Base-by-base conservation (phyloP, 2,329 filamentous ascomycete genomes). In the Alternaria sp. region DNA sequence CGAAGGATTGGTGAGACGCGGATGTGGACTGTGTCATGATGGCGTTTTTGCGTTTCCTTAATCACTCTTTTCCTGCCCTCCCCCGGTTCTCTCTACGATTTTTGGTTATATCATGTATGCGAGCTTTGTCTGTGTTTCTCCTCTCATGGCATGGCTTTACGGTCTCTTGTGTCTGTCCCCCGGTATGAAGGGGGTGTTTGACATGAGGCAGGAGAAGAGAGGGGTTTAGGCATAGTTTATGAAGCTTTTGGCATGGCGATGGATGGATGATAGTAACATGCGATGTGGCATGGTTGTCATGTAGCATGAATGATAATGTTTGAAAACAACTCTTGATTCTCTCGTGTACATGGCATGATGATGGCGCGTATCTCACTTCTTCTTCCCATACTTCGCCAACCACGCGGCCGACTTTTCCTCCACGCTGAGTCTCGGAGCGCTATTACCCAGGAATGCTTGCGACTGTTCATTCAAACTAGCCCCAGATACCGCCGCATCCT, bases 1-100 rank as follows among this genome's bases (percentile, higher is more conserved):
- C 67, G 6, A 73, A 70, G 44, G 75, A 78, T 66, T 78, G 76
- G 75, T 74, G 67, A 69, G 59, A 56, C 9, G 50, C 56, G 28
- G 57, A 52, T 30, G 65, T 55, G 23, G 11, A 1, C 0, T 17
- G n/a, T 53, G 63, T 69, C 56, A 72, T 61, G 67, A 71, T 40
- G 69, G 70, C 70, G 70, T 70, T 57, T 46, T 40, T 66, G 56
- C 19, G 54, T 68, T 54, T 47, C 52, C 44, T 70, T 66, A 30
- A 65, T 59, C 59, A 57, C 59, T 62, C 59, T 49, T 62, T 65
- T 57, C 32, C 44, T 46, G 49, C 43, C n/a, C 11, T 55, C 45
- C 25, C 21, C 46, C 45, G 19, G 19, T 45, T 25, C 28, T 53
- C 32, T 25, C 28, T 43, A 52, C 49, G 17, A 47, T 60, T 66